Evolutionary conservation across 2,329 filamentous ascomycete genomes (phyloP).

Genomic region (Trichoderma gracile): DNA sequence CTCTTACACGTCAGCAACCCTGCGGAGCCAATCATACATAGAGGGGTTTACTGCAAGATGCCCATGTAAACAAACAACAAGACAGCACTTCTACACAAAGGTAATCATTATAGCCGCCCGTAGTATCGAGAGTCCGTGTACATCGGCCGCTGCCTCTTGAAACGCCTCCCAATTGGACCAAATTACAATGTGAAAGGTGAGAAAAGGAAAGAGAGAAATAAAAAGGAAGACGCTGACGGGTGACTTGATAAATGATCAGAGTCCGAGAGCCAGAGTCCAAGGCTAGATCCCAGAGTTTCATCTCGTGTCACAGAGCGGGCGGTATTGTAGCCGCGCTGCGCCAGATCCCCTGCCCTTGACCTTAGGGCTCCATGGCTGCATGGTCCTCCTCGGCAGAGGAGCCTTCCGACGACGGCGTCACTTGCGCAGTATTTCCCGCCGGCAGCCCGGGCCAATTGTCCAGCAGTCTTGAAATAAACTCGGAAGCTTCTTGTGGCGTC

Average conservation of each 20-base stretch:
- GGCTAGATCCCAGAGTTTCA: neutral
- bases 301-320: neutral
- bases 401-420: neutral
- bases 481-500: no score
- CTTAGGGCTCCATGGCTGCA: neutral
- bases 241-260: neutral
- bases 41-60: constrained; percentile 11
- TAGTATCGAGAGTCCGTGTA: neutral
- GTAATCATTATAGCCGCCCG: neutral
- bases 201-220: neutral
- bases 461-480: no score
- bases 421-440: no score
- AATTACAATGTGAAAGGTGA: neutral
- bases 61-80: constrained; percentile 7
- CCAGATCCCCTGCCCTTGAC: no score
- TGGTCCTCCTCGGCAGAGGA: neutral
- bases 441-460: no score
- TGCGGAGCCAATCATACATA: neutral
- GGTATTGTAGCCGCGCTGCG: no score
- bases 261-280: neutral
- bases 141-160: constrained; percentile 17
- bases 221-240: neutral
- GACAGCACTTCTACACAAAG: constrained; percentile 12
- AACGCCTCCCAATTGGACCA: constrained; percentile 11
- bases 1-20: no score